These are phyloP conservation scores for Ganoderma resinaceum DNA, from an alignment of 1,284 basidiomycete genomes.

Conservation along the genomic window DNA sequence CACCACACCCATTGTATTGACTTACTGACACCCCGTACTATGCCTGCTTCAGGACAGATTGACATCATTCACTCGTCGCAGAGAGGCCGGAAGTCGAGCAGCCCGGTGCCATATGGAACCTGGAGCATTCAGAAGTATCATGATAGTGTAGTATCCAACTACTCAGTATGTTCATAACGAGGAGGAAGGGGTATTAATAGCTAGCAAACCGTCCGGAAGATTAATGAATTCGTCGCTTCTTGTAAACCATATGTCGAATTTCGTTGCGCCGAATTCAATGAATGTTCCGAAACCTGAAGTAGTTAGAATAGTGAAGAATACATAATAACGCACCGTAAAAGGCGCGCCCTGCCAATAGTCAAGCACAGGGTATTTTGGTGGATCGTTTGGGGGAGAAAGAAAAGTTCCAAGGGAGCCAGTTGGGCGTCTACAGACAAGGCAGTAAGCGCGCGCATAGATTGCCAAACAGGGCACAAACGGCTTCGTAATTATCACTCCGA, in stretches of 20 bases:
- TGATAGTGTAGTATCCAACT: neutral
- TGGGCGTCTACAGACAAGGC: neutral
- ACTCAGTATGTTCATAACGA: neutral
- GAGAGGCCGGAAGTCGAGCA: neutral
- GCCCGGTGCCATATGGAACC: neutral
- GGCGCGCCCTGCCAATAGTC: neutral
- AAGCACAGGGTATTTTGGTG: neutral
- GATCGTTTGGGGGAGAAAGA: neutral
- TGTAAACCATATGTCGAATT: too few relatives aligned
- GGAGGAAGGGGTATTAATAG: too few relatives aligned
- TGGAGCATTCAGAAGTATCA: neutral
- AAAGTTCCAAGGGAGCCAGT: neutral
- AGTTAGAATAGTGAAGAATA: neutral
- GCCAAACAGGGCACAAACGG: conserved; percentile 20
- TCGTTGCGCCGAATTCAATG: too few relatives aligned
- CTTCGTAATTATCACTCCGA: conserved; percentile 6
- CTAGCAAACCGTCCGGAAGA: too few relatives aligned
- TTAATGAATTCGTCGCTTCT: too few relatives aligned
- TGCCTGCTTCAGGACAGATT: neutral
- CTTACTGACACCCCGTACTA: neutral
- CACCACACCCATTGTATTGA: neutral
- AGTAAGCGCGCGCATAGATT: neutral
- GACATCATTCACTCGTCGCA: neutral
- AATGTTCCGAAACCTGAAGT: neutral
- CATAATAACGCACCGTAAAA: neutral